These are phyloP conservation scores for Tetragonia tetragonoides DNA, from an alignment of 148 eudicot genomes.

Conservation along the genomic window DNA sequence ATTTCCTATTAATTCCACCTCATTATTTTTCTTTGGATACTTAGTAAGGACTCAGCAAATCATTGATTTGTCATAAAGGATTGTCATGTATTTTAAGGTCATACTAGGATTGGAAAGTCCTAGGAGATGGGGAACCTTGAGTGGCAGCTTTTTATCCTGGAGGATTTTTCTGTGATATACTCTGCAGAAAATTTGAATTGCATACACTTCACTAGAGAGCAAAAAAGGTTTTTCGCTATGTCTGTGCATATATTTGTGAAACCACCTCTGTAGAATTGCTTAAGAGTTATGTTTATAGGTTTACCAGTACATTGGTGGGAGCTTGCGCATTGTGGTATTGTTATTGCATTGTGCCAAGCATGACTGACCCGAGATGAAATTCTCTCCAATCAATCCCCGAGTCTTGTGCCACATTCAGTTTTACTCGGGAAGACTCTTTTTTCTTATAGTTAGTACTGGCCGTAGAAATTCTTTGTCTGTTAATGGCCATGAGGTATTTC, in stretches of 20 bases:
- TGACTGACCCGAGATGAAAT: too few species aligned
- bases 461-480: not conserved
- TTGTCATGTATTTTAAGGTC: not conserved
- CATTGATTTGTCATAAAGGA: not conserved
- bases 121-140: not conserved
- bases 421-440: too few species aligned
- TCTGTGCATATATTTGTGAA: too few species aligned
- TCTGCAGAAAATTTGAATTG: not conserved
- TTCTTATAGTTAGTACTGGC: too few species aligned
- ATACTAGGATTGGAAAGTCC: not conserved
- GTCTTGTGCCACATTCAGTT: too few species aligned
- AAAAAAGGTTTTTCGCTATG: too few species aligned
- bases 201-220: not conserved
- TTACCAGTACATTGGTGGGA: too few species aligned
- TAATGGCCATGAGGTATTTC: not conserved
- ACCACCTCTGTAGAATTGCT: too few species aligned
- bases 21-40: not conserved
- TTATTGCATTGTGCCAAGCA: too few species aligned
- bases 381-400: too few species aligned
- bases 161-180: not conserved
- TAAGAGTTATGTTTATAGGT: too few species aligned
- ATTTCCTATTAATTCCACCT: not conserved
- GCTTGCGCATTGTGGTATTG: too few species aligned
- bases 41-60: not conserved
- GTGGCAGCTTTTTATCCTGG: not conserved